phyloP scores from a whole-genome alignment of 2,329 filamentous ascomycete species.

The Teratosphaeria nubilosa region DNA sequence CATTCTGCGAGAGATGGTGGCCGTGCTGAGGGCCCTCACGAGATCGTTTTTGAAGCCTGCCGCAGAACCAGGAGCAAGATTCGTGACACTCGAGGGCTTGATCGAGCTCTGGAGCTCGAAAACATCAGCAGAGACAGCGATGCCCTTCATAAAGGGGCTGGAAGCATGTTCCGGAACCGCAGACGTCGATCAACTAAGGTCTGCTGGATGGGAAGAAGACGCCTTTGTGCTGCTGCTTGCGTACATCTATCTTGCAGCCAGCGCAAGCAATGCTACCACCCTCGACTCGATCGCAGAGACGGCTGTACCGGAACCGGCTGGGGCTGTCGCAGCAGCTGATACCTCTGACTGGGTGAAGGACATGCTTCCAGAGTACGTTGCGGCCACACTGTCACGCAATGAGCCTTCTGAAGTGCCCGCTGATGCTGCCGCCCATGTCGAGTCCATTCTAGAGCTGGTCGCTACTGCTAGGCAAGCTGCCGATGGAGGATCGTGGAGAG shows the following conservation, averaged over 20 bases:
- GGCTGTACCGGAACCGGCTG: background rate
- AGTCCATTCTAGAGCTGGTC: constrained; percentile 17
- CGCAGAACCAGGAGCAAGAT: constrained; percentile 7
- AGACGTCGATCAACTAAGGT: constrained; percentile 20
- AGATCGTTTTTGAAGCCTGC: constrained; percentile 13
- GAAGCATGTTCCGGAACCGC: constrained; percentile 19
- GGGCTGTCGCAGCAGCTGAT: background rate
- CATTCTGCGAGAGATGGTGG: constrained; percentile 21
- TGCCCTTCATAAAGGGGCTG: constrained; percentile 24
- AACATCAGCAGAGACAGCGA: constrained; percentile 2
- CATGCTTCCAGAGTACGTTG: constrained; percentile 12
- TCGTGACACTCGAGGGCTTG: constrained; percentile 22
- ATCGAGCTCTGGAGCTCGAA: constrained; percentile 42
- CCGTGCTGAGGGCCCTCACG: constrained; percentile 18
- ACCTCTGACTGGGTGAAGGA: constrained; percentile 4
- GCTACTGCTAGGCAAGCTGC: constrained; percentile 9
- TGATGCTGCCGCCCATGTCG: constrained; percentile 11
- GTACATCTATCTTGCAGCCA: constrained; percentile 8
- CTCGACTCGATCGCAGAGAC: background rate
- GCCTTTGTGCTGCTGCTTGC: constrained; percentile 26
- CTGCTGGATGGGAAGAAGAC: constrained; percentile 28
- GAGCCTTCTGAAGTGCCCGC: constrained; percentile 2
- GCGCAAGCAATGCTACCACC: background rate
- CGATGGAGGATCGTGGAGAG: constrained; percentile 14
- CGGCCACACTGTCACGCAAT: background rate